A percentile compares a stretch with the other conserved stretches of the same genome.
Evolutionary conservation across 805 yeast genomes (phyloP).

Genomic region (Candida mattraensis): DNA sequence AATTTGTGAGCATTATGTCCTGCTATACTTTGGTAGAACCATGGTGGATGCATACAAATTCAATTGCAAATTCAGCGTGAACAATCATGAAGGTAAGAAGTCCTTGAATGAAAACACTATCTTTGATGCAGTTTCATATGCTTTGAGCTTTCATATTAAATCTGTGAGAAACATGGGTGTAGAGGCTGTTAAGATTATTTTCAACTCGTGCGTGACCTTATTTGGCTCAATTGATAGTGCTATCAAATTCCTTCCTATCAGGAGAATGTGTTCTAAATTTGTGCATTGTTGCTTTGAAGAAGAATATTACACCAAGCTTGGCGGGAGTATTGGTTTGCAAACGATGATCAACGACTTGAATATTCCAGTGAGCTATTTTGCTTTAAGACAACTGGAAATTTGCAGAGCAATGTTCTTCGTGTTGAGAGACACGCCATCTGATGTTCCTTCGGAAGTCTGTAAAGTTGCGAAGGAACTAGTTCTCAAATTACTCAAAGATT

Average conservation of each 20-base stretch:
- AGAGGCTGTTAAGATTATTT: slow-evolving; percentile 61
- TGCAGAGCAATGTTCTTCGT: slow-evolving; percentile 87
- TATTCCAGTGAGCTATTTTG: slow-evolving; percentile 72
- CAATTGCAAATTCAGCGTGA: slow-evolving; percentile 68
- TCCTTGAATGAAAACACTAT: slow-evolving; percentile 68
- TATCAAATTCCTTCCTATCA: slow-evolving; percentile 69
- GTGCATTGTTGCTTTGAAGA: slow-evolving; percentile 92
- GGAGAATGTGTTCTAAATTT: slow-evolving; percentile 75
- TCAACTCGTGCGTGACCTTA: slow-evolving; percentile 57
- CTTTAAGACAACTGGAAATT: slow-evolving; percentile 77
- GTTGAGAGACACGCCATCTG: slow-evolving; percentile 82
- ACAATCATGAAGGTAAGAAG: slow-evolving; percentile 76
- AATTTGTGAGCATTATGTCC: slow-evolving; percentile 74
- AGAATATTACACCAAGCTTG: slow-evolving; percentile 79
- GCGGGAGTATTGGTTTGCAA: slow-evolving; percentile 83
- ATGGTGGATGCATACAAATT: slow-evolving; percentile 66
- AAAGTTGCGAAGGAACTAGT: slow-evolving; percentile 70
- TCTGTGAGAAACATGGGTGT: slow-evolving; percentile 73
- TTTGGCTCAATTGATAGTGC: slow-evolving; percentile 70
- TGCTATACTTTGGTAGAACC: slow-evolving; percentile 74
- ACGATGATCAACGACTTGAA: slow-evolving; percentile 67
- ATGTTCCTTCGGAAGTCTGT: slow-evolving; percentile 80
- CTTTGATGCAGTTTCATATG: slow-evolving; percentile 72
- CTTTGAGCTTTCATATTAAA: slow-evolving; percentile 73
- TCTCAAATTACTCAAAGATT: slow-evolving; percentile 58